phyloP scores from a whole-genome alignment of 768 basidiomycete genomes.

The Mrakia gelida region DNA sequence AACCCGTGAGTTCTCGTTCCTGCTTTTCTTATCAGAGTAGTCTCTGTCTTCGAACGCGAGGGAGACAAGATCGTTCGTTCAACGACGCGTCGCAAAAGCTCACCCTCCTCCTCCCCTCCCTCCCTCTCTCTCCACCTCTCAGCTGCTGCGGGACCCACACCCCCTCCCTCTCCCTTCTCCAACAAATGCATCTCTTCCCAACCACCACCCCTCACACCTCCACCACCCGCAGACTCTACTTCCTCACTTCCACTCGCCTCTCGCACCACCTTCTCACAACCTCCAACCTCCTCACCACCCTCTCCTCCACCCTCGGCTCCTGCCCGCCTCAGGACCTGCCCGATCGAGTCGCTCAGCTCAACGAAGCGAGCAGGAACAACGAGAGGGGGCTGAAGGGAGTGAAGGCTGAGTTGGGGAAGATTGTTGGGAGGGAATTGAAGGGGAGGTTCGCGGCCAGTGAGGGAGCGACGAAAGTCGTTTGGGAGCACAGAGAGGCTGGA shows the following conservation, averaged over 20 bases:
- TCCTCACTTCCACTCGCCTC: slow-evolving; percentile 74
- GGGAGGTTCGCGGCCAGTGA: neutral
- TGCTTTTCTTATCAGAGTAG: slow-evolving; percentile 32
- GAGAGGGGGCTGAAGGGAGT: slow-evolving; percentile 10
- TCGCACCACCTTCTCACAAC: slow-evolving; percentile 59
- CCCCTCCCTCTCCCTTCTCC: slow-evolving; percentile 55
- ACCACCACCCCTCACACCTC: slow-evolving; percentile 40
- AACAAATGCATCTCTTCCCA: slow-evolving; percentile 67
- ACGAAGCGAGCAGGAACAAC: slow-evolving; percentile 32
- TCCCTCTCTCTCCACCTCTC: slow-evolving; percentile 32
- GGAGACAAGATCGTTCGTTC: neutral
- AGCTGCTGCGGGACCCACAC: slow-evolving; percentile 83
- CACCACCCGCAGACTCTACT: slow-evolving; percentile 69
- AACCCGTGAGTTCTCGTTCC: slow-evolving; percentile 65
- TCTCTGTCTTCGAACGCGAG: neutral
- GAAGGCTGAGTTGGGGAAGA: slow-evolving; percentile 21
- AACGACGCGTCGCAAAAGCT: neutral
- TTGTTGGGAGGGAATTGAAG: neutral
- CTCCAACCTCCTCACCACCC: slow-evolving; percentile 55
- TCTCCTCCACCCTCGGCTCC: slow-evolving; percentile 60
- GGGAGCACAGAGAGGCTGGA: slow-evolving; percentile 12
- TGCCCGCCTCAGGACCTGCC: slow-evolving; percentile 58
- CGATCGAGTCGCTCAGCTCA: slow-evolving; percentile 53
- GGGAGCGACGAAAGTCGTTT: neutral
- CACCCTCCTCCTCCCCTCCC: neutral